Base-by-base conservation (phyloP, 1,284 basidiomycete species). In the Cyathus olla region DNA sequence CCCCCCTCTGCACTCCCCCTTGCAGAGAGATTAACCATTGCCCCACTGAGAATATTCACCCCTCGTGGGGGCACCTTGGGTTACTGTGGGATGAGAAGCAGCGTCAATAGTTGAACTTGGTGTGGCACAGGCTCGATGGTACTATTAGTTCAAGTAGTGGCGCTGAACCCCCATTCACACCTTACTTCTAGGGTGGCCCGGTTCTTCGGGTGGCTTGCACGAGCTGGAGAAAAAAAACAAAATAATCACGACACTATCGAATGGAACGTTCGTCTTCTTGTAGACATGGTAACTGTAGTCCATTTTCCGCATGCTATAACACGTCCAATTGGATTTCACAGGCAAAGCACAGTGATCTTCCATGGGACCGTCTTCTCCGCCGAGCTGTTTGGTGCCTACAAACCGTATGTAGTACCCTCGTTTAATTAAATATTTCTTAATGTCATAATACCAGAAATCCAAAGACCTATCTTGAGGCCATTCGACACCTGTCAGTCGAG, bases 291-390 rank as follows among this genome's bases (percentile, higher is more conserved):
- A 52, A 60, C 73, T 51, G 15, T 55, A 19, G 13, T 48, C n/a
- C 17, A 46, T 28, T 37, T n/a, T 17, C 49, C 40, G 21, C 27
- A 15, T 24, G 22, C n/a, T 27, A 21, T n/a, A 4, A 44, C 26
- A n/a, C n/a, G 21, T 22, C 10, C 29, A 6, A 44, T 29, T 11
- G 49, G 39, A 17, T 27, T 40, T 35, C 37, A 2, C 54, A 90
- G 89, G 87, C 89, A 2, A 90, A 87, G 68, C 72, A 84, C 60
- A 85, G 87, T 1, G 75, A 84, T 27, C 76, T 91, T 6, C 88
- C 87, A 0, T 91, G 88, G 89, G 87, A 92, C 82, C 1, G 75
- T 91, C 17, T 82, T 91, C 60, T 89, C 88, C 1, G 77, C 83
- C 1, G 87, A 90, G 58, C 73, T 91, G 9, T 86, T 90, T 48